Percentiles rank a stretch among this genome's conserved stretches.
These are phyloP conservation scores for Opeltia flavorubescens DNA, from an alignment of 495 filamentous ascomycete genomes.

Conservation along the genomic window DNA sequence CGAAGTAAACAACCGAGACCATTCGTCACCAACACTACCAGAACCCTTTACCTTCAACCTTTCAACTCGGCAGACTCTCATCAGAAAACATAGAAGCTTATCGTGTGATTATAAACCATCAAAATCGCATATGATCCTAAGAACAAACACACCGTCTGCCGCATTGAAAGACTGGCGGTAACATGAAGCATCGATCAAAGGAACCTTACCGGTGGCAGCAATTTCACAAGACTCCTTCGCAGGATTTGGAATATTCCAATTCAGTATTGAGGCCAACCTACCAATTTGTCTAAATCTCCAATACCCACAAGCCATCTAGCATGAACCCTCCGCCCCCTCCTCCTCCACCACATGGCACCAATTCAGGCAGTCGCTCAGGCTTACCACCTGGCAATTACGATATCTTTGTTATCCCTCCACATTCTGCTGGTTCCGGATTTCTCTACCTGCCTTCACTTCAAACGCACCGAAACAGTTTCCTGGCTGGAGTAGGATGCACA, in stretches of 20 bases:
- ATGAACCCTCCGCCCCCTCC: constrained; percentile 40
- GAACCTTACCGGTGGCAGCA: constrained; percentile 8
- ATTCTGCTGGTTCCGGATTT: constrained; percentile 80
- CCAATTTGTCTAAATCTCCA: background rate
- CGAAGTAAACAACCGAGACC: background rate
- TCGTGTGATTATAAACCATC: too few relatives aligned
- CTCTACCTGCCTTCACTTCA: constrained; percentile 83
- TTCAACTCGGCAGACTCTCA: background rate
- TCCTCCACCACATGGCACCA: constrained; percentile 54
- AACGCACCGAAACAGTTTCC: constrained; percentile 78
- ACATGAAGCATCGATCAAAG: constrained; percentile 16
- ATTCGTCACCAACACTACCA: background rate
- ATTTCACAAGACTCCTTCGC: background rate
- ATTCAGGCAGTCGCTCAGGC: constrained; percentile 43
- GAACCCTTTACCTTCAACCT: background rate
- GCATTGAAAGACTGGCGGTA: constrained; percentile 5
- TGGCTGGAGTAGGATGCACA: constrained; percentile 66
- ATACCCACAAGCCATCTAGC: background rate
- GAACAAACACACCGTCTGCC: background rate
- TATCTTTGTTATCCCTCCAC: constrained; percentile 93
- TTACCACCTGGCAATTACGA: constrained; percentile 80
- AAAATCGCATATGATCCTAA: too few relatives aligned
- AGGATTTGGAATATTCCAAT: constrained; percentile 4
- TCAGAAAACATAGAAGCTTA: too few relatives aligned
- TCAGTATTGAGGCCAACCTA: constrained; percentile 1